Base-by-base conservation (phyloP, 257 asterid species). In the Gentiana macrophylla region DNA sequence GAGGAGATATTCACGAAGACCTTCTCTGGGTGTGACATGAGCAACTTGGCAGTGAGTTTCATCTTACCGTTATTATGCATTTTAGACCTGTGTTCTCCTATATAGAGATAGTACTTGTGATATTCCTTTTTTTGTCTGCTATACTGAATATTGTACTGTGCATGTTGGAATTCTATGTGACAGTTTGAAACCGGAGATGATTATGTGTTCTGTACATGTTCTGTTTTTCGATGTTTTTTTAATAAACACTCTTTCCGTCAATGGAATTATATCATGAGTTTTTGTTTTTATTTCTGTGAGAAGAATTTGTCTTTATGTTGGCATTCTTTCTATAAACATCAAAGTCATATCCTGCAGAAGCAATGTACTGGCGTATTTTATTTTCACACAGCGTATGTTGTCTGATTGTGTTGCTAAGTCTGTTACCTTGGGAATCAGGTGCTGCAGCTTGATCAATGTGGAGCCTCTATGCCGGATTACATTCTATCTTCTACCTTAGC, bases 371-470 rank as follows among this genome's bases (percentile, higher is more conserved):
- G 8, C 46, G 8, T 3, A 41, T 41, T 10, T 41, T n/a, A n/a
- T 41, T 41, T 41, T 41, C 46, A 41, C 8, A 41, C 41, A n/a
- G 2, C 37, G 4, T 65, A 6, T 63, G 9, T 41, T 15, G 35
- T 52, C n/a, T 52, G 35, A 66, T 35, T 52, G 13, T 2, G 33
- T 13, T 73, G 57, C 71, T 65, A 52, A 61, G 37, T 66, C 65
- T 60, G 51, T 74, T 60, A 46, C 52, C 53, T 38, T 57, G 33
- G 69, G 47, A 73, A 61, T 67, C 78, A 86, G 98, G 96, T 84
- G 76, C 79, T 91, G 41, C 98, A 86, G 68, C 74, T 86, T 48
- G 98, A 91, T 76, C 84, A 63, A 46, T 73, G 95, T 65, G 98
- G 98, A 68, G 57, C 67, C 59, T 82, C 89, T 73, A 59, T 91